Percentiles rank a stretch among this genome's conserved stretches.
phyloP scores from a whole-genome alignment of 179 eudicot genomes.

The Sideroxylon spinosum region DNA sequence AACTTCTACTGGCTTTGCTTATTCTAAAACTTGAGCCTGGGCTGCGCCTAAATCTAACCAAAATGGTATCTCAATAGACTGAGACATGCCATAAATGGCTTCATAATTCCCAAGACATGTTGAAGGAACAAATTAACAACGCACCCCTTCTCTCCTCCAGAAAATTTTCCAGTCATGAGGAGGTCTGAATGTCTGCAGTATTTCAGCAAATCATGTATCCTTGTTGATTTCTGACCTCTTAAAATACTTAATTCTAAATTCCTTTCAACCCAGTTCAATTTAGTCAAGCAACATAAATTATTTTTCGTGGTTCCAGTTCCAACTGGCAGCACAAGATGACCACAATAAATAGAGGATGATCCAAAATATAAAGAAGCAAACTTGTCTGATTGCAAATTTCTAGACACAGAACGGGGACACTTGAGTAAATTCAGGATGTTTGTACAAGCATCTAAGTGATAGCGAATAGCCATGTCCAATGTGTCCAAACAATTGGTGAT shows the following conservation, averaged over 20 bases:
- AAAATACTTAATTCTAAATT: neutral
- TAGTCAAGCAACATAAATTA: neutral
- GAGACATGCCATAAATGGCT: neutral
- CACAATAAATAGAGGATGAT: neutral
- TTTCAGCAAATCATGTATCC: neutral
- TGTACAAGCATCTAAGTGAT: too few species aligned
- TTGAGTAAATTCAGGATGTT: neutral
- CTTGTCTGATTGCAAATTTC: neutral
- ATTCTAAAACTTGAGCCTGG: neutral
- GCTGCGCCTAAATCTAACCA: neutral
- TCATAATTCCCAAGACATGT: neutral
- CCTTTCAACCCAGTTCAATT: neutral
- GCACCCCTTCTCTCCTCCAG: neutral
- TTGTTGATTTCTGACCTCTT: neutral
- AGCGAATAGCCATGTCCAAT: too few species aligned
- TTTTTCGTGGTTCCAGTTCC: neutral
- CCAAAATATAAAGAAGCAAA: too few species aligned
- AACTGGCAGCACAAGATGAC: neutral
- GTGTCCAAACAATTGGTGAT: too few species aligned
- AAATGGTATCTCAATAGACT: neutral
- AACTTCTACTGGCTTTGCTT: neutral
- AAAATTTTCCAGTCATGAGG: neutral
- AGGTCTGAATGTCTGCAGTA: neutral
- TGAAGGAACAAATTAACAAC: neutral
- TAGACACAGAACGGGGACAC: neutral